Evolutionary conservation across 805 yeast species (phyloP), one percentile per base, ranked within the genome.

Genomic region (Ogataea pilisensis): DNA sequence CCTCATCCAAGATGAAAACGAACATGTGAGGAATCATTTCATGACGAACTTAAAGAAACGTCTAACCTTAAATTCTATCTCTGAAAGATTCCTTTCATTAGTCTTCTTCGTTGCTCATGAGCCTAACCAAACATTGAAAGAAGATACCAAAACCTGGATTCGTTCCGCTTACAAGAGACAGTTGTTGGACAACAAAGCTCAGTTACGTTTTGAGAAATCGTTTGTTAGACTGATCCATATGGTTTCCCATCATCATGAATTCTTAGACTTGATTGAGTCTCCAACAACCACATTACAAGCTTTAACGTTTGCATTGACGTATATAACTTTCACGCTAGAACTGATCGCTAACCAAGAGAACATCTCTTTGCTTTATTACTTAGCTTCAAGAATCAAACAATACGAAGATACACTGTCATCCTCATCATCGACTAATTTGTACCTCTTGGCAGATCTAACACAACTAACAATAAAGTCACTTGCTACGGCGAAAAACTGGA

Each of bases 371-470:
- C 58, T 89, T 5, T 88, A 78, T 55, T 88, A 89, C 58, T 65
- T 86, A 37, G 79, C 93, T 0, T 84, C 84, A 43, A 71, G 95
- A 39, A 73, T 87, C 16, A 88, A 87, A 56, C 95, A 86, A 58
- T 84, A 80, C 51, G 70, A 78, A 38, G 95, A 87, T 63, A 30
- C 57, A 54, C 24, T n/a, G n/a, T n/a, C 62, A 56, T 46, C 45
- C 7, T 45, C 42, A 14, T 26, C 26, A 7, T 44, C 51, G 2
- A 25, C 61, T 13, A 70, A 73, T 25, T 62, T 88, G 28, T 89
- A 86, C 54, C 60, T 78, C 30, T 66, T 86, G 11, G 74, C 95
- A 1, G 96, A 89, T 51, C 60, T 89, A 31, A 69, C 88, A 1
- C 95, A 85, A 57, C 61, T 84, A 42, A 64, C 78, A 5, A 68